These are phyloP conservation scores for Fusarium decemcellulare DNA, from an alignment of 2,329 filamentous ascomycete species.

Conservation along the genomic window DNA sequence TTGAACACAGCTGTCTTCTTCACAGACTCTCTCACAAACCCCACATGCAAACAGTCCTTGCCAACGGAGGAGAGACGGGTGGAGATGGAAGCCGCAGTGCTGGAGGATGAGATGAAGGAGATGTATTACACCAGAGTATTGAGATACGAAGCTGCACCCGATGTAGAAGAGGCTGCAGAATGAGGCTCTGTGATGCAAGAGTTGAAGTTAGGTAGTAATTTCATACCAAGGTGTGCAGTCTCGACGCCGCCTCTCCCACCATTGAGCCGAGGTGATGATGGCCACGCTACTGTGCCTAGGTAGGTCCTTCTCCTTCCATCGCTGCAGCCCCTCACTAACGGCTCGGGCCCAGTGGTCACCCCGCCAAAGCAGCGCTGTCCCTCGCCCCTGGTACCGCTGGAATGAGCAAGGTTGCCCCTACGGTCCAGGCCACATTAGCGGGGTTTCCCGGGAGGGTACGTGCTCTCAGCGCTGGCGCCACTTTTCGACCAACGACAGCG, in stretches of 20 bases:
- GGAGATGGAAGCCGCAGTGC: neutral
- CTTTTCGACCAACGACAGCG: constrained; percentile 35
- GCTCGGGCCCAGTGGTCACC: constrained; percentile 11
- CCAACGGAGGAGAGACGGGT: constrained; percentile 5
- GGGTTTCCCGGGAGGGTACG: constrained; percentile 30
- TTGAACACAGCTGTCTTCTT: constrained; percentile 19
- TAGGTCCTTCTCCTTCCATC: neutral
- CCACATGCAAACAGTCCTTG: constrained; percentile 24
- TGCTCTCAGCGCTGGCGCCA: constrained; percentile 31
- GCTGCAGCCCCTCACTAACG: constrained; percentile 27
- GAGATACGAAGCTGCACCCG: neutral
- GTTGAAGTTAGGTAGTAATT: constrained; percentile 24
- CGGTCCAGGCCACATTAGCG: constrained; percentile 17
- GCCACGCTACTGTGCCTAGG: constrained; percentile 20
- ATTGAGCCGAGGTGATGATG: constrained; percentile 40
- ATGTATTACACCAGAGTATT: neutral
- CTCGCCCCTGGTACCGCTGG: neutral
- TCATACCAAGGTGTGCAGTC: constrained; percentile 16
- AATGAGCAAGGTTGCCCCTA: constrained; percentile 3
- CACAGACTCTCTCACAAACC: constrained; percentile 21
- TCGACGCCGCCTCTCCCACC: constrained; percentile 19
- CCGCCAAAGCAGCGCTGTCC: constrained; percentile 24
- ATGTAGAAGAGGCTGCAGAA: constrained; percentile 7
- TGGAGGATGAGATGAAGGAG: neutral
- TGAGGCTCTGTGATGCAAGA: constrained; percentile 13